A percentile compares a stretch with the other conserved stretches of the same genome.
phyloP scores from a whole-genome alignment of 352 stramenopile species.

The Phytophthora tubulina region DNA sequence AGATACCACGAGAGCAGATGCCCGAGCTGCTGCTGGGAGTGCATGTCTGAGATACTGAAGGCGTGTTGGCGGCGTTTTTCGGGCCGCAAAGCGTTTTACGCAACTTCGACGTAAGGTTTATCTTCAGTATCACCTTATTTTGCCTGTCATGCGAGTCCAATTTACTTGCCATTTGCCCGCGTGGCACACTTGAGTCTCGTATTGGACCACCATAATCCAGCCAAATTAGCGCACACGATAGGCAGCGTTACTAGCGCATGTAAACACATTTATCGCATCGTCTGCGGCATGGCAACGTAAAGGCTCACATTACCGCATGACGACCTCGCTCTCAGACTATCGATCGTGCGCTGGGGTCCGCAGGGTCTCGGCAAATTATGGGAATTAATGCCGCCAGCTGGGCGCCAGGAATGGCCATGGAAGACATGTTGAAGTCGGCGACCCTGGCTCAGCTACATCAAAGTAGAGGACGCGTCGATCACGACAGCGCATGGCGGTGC shows the following conservation, averaged over 20 bases:
- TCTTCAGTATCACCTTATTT: background rate
- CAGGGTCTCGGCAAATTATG: too few species aligned
- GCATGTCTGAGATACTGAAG: slow-evolving; percentile 8
- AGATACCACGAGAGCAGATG: background rate
- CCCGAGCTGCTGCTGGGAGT: slow-evolving; percentile 1
- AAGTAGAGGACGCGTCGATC: background rate
- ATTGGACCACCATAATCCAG: slow-evolving; percentile 18
- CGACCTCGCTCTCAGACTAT: too few species aligned
- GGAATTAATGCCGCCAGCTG: too few species aligned
- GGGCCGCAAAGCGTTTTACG: background rate
- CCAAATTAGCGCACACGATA: slow-evolving; percentile 4
- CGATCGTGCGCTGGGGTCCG: too few species aligned
- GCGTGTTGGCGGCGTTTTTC: background rate
- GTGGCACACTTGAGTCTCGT: background rate
- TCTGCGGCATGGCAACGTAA: background rate
- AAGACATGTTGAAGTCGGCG: background rate
- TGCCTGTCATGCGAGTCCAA: background rate
- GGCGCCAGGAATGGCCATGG: too few species aligned
- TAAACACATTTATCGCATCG: slow-evolving; percentile 13
- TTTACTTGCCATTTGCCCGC: background rate
- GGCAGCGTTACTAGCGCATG: slow-evolving; percentile 3
- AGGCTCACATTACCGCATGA: background rate
- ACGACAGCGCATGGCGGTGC: background rate
- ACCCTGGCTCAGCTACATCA: background rate
- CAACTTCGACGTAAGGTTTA: background rate